Evolutionary conservation across 192 early-diverging fungal genomes (phyloP), one percentile per base, ranked within the genome.

Genomic region (Coemansia sp.): DNA sequence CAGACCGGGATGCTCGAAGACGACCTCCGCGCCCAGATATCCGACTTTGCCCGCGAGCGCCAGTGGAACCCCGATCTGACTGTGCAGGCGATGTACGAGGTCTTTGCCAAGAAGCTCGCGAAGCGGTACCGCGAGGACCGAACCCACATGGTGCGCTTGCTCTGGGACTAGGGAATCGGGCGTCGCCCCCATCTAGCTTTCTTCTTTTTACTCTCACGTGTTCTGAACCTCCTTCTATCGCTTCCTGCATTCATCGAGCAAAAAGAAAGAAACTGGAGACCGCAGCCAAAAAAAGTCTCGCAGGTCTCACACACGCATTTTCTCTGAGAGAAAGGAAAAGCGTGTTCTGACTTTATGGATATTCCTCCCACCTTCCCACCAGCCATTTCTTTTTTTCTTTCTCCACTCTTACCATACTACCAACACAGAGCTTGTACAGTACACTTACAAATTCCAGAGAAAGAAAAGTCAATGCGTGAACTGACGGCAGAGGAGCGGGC

Each of bases 51-150:
- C 1, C 68, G 72, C 16, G 80, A 83, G 62, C 69, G 74, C 42
- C 59, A 61, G 67, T 81, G 79, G 79, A 81, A 81, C 52, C 79
- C 79, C 0, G 79, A 81, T 21, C 65, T 81, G 62, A 74, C 75
- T 13, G 79, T 81, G 38, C 79, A 81, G 52, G 79, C 79, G 45
- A 81, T 81, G 72, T 81, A 81, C 56, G 79, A 81, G 59, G 70
- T 81, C 48, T 72, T 76, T 63, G 79, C 74, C 61, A 81, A 81
- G 58, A 75, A 75, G 61, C 70, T 81, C 37, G 79, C 79, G 13
- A 72, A 72, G 42, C 69, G 79, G 53, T 81, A 73, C 68, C 74
- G 79, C 59, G 74, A 75, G 44, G 65, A 64, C 64, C 63, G 79
- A n/a, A 73, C 67, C 1, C 79, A 81, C 48, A 76, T 76, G 67